phyloP scores from a whole-genome alignment of 2,329 filamentous ascomycete genomes.

The Trichoderma koningii region DNA sequence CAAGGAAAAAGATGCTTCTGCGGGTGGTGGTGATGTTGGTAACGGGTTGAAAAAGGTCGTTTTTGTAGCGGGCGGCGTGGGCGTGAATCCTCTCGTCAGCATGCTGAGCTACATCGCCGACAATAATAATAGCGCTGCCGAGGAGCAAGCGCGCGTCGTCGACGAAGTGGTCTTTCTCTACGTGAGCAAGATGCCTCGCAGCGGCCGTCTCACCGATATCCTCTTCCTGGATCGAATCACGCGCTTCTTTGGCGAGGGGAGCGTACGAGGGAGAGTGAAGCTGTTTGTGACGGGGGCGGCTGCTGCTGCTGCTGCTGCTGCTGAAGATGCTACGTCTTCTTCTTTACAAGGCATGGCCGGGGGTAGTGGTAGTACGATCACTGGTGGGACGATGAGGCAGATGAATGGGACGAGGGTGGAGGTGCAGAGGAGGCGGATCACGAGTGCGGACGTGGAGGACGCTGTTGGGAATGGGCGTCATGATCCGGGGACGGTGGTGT shows the following conservation, averaged over 20 bases:
- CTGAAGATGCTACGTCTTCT: no score
- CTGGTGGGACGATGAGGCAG: neutral
- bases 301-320: neutral
- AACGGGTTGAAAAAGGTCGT: constrained; percentile 49
- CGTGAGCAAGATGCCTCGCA: constrained; percentile 47
- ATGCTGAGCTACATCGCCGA: constrained; percentile 65
- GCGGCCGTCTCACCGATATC: constrained; percentile 40
- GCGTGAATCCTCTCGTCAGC: constrained; percentile 78
- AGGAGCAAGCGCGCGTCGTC: no score
- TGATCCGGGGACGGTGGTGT: constrained; percentile 52
- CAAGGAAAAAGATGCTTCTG: no score
- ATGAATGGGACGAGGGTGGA: constrained; percentile 28
- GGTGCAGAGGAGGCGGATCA: constrained; percentile 46
- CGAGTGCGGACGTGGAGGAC: constrained; percentile 44
- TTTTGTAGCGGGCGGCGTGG: constrained; percentile 79
- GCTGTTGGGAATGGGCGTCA: constrained; percentile 42
- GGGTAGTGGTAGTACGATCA: no score
- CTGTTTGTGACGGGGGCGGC: constrained; percentile 51
- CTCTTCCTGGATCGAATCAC: constrained; percentile 56
- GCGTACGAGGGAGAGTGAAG: constrained; percentile 45
- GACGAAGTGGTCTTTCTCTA: constrained; percentile 64
- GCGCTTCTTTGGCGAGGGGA: constrained; percentile 42
- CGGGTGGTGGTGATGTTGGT: constrained; percentile 48
- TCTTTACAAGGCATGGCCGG: no score
- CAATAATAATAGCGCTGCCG: neutral